Evolutionary conservation across 106 monocot genomes (phyloP).

Genomic region (Dendrobium huoshanense): DNA sequence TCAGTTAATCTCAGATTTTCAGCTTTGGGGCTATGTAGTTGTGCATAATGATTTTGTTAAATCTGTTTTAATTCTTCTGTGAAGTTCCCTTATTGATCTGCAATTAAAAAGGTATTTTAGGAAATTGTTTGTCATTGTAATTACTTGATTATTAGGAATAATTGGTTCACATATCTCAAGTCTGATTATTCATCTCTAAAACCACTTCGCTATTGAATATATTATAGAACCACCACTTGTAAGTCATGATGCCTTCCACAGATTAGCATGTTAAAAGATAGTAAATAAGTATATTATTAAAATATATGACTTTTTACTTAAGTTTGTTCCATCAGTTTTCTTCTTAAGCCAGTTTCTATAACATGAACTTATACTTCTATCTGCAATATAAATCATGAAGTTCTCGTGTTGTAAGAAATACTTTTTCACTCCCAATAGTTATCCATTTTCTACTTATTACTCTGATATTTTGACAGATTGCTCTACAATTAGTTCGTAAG

Average conservation of each 20-base stretch:
- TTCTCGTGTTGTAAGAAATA: neutral
- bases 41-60: neutral
- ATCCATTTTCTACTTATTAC: neutral
- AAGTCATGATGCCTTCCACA: too few relatives aligned
- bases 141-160: neutral
- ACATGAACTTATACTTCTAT: neutral
- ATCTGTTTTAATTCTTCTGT: neutral
- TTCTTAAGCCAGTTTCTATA: neutral
- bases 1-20: neutral
- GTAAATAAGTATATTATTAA: neutral
- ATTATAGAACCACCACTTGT: too few relatives aligned
- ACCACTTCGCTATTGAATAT: too few relatives aligned
- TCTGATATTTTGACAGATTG: slow-evolving; percentile 50
- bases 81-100: neutral
- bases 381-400: neutral
- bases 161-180: too few relatives aligned
- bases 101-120: neutral
- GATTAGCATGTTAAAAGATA: too few relatives aligned
- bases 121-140: neutral
- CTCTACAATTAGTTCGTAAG: slow-evolving; percentile 74
- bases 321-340: neutral
- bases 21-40: neutral
- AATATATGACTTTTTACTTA: too few relatives aligned
- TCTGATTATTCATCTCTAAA: too few relatives aligned
- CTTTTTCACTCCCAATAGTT: neutral